Evolutionary conservation across 495 filamentous ascomycete genomes (phyloP).

Genomic region (Trichoderma parareesei): DNA sequence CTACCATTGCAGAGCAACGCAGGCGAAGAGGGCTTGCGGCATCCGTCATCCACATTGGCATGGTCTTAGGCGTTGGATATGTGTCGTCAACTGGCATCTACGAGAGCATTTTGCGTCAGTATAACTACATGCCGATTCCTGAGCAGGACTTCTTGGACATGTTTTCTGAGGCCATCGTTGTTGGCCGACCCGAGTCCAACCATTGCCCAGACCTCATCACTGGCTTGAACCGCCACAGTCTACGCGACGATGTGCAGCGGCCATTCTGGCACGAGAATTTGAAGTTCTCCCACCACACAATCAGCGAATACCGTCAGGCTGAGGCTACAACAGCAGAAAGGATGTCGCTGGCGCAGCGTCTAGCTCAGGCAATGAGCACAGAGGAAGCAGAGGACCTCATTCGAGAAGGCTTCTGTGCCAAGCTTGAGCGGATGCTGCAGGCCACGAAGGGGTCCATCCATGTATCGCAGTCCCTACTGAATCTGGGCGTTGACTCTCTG

Average conservation of each 20-base stretch:
- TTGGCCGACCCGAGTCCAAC: neutral
- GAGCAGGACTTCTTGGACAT: neutral
- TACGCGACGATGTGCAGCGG: neutral
- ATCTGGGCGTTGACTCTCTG: slow-evolving; percentile 39
- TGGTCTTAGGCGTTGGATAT: slow-evolving; percentile 36
- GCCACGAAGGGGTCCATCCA: neutral
- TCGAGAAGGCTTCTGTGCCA: neutral
- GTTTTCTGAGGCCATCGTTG: neutral
- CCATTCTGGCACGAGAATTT: neutral
- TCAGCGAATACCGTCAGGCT: too few relatives aligned
- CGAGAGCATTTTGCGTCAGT: neutral
- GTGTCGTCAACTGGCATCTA: slow-evolving; percentile 4
- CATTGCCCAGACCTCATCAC: neutral
- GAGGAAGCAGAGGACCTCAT: neutral
- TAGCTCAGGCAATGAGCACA: neutral
- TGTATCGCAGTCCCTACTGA: neutral
- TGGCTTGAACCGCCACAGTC: neutral
- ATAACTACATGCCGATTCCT: neutral
- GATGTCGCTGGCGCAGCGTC: neutral
- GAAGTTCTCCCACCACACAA: too few relatives aligned
- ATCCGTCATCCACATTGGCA: slow-evolving; percentile 37
- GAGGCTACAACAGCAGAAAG: neutral
- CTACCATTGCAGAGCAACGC: slow-evolving; percentile 23
- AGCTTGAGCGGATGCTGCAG: neutral
- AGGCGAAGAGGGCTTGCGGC: slow-evolving; percentile 24